These are phyloP conservation scores for Leccinum longicurvipes DNA, from an alignment of 768 basidiomycete species.

Conservation along the genomic window DNA sequence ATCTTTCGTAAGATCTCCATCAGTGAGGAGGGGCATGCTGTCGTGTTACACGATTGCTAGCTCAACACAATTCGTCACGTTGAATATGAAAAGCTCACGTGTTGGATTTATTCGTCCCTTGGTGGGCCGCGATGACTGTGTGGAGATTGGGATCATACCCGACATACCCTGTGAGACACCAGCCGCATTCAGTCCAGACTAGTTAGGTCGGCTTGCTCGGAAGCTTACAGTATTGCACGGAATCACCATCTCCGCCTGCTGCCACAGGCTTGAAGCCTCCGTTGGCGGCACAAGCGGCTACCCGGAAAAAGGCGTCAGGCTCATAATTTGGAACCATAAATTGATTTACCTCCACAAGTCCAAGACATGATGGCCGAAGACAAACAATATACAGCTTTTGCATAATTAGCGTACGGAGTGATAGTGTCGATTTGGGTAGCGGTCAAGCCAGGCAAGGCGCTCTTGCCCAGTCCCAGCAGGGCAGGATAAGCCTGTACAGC, in stretches of 20 bases:
- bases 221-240: constrained; percentile 38
- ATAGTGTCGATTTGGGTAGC: constrained; percentile 40
- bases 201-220: not conserved
- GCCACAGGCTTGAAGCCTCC: constrained; percentile 41
- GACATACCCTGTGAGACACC: constrained; percentile 20
- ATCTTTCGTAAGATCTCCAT: constrained; percentile 32
- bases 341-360: constrained; percentile 48
- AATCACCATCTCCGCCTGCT: constrained; percentile 42
- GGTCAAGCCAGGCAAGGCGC: constrained; percentile 34
- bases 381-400: constrained; percentile 47
- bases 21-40: constrained; percentile 38
- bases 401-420: constrained; percentile 47
- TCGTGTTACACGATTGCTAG: not conserved
- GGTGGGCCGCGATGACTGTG: constrained; percentile 35
- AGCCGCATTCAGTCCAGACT: not conserved
- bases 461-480: constrained; percentile 21
- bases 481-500: constrained; percentile 16
- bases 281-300: constrained; percentile 42
- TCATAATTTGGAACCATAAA: not conserved
- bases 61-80: constrained; percentile 13
- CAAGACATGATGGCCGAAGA: constrained; percentile 40
- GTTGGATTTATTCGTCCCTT: constrained; percentile 26
- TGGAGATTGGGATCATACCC: constrained; percentile 40
- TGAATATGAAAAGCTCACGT: constrained; percentile 33
- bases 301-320: not conserved